Percentiles rank a stretch among this genome's conserved stretches.
phyloP scores from a whole-genome alignment of 768 basidiomycete genomes.

The Pulveroboletus sp. region DNA sequence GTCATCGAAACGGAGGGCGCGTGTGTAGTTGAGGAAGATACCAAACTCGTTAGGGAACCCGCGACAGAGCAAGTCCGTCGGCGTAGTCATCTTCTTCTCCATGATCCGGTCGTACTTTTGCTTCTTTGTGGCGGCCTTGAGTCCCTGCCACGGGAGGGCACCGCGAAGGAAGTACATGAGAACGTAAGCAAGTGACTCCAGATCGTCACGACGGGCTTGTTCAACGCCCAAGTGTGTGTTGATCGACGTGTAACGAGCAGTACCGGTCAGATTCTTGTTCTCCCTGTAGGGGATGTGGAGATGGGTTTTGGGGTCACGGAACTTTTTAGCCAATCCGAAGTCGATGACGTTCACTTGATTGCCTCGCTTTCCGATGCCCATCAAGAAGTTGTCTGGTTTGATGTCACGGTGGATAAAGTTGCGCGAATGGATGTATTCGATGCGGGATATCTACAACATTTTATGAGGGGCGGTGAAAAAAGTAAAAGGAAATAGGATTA shows the following conservation, averaged over 20 bases:
- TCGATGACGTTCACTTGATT: slow-evolving; percentile 99
- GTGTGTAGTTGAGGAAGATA: slow-evolving; percentile 98
- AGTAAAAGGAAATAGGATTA: slow-evolving; percentile 30
- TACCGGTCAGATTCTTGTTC: slow-evolving; percentile 99
- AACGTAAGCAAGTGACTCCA: slow-evolving; percentile 98
- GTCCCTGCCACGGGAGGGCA: slow-evolving; percentile 96
- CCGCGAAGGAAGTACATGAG: slow-evolving; percentile 99
- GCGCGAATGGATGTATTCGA: slow-evolving; percentile 99
- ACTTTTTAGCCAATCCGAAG: slow-evolving; percentile 99
- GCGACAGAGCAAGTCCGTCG: slow-evolving; percentile 94
- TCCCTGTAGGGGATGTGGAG: slow-evolving; percentile 99
- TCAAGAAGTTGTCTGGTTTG: slow-evolving; percentile 99
- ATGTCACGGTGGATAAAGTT: slow-evolving; percentile 98
- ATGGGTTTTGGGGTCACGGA: slow-evolving; percentile 99
- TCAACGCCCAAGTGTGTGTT: slow-evolving; percentile 99
- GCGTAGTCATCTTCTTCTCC: slow-evolving; percentile 99
- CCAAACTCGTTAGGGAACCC: slow-evolving; percentile 99
- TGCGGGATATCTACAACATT: slow-evolving; percentile 81
- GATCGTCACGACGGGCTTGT: slow-evolving; percentile 95
- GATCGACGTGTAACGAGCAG: slow-evolving; percentile 98
- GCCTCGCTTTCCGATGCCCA: slow-evolving; percentile 99
- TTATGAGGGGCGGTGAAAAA: slow-evolving; percentile 25
- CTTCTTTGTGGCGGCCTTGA: slow-evolving; percentile 99
- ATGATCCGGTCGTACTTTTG: slow-evolving; percentile 99
- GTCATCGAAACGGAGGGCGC: slow-evolving; percentile 98